These are phyloP conservation scores for Calocera cornea DNA, from an alignment of 768 basidiomycete species.

Conservation along the genomic window DNA sequence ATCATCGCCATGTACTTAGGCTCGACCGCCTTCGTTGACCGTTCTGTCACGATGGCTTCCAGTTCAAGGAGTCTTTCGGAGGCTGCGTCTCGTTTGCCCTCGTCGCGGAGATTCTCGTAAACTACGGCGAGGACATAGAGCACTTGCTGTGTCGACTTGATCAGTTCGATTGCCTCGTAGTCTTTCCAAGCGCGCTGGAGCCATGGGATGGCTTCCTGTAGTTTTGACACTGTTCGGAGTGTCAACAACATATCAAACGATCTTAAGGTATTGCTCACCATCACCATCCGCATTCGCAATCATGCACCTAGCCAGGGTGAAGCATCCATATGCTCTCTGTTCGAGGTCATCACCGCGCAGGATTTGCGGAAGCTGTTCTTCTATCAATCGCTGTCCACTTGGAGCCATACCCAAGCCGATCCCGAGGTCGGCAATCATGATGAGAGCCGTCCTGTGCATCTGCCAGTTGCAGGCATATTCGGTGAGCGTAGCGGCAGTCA, in stretches of 20 bases:
- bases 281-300: constrained; percentile 31
- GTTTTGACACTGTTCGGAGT: constrained; percentile 20
- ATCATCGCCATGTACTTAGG: not conserved
- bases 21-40: not conserved
- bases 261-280: constrained; percentile 1
- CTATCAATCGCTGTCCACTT: constrained; percentile 47
- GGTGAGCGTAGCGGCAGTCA: not conserved
- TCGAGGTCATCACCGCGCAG: constrained; percentile 61
- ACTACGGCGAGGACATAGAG: constrained; percentile 59
- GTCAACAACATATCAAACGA: not conserved
- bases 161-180: constrained; percentile 45
- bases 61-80: not conserved
- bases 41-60: not conserved
- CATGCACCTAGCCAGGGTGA: constrained; percentile 61
- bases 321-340: constrained; percentile 59
- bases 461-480: constrained; percentile 1
- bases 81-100: constrained; percentile 36
- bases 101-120: constrained; percentile 53
- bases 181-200: constrained; percentile 53
- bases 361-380: constrained; percentile 76
- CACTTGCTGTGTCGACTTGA: constrained; percentile 47
- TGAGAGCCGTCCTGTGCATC: constrained; percentile 44
- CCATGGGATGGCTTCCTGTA: constrained; percentile 47
- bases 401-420: constrained; percentile 65
- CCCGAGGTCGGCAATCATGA: constrained; percentile 64